phyloP scores from a whole-genome alignment of 164 flowering plant species.

The Aristolochia contorta region DNA sequence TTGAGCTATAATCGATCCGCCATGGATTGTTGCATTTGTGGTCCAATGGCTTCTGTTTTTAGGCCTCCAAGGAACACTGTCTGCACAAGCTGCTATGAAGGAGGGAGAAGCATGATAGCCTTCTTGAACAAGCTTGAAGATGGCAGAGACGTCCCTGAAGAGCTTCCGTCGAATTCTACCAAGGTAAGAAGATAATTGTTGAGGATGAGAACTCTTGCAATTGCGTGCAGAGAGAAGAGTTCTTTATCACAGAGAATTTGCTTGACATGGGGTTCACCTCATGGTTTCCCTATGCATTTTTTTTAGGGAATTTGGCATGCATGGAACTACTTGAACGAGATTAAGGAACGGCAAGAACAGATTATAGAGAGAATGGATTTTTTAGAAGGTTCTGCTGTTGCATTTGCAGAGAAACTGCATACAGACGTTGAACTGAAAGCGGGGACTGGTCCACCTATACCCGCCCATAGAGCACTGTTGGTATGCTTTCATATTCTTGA shows the following conservation, averaged over 20 bases:
- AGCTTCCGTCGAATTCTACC: too few relatives aligned
- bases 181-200: conserved; percentile 29
- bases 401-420: conserved; percentile 48
- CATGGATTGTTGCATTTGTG: too few relatives aligned
- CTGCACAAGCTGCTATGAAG: too few relatives aligned
- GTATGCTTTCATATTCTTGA: conserved; percentile 15
- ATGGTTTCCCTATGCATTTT: background rate
- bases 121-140: conserved; percentile 35
- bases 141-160: too few relatives aligned
- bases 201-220: too few relatives aligned
- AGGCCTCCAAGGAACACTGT: too few relatives aligned
- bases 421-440: conserved; percentile 62
- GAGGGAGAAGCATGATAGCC: conserved; percentile 16
- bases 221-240: background rate
- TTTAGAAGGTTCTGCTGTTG: conserved; percentile 34
- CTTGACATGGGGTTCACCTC: background rate
- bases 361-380: conserved; percentile 40
- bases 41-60: too few relatives aligned
- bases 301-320: conserved; percentile 46
- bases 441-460: conserved; percentile 48
- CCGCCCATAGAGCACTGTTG: conserved; percentile 69
- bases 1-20: too few relatives aligned
- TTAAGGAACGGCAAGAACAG: conserved; percentile 46
- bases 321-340: conserved; percentile 43
- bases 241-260: background rate